phyloP scores from a whole-genome alignment of 768 basidiomycete species.

The Pleurotus eryngii region DNA sequence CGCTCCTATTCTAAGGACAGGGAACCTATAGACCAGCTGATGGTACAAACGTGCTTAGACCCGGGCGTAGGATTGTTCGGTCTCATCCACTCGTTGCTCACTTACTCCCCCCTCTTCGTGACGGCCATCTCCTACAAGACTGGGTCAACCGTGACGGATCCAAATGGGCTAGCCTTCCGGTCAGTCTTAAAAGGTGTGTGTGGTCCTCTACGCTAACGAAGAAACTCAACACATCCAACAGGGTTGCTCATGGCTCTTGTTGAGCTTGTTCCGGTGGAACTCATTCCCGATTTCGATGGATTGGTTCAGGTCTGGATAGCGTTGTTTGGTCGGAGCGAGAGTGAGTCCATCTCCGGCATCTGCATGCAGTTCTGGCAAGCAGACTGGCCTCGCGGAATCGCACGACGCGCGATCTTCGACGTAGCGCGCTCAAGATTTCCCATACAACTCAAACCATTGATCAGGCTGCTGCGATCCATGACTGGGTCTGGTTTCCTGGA shows the following conservation, averaged over 20 bases:
- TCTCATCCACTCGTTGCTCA: slow-evolving; percentile 55
- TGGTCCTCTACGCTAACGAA: background rate
- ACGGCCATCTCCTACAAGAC: slow-evolving; percentile 67
- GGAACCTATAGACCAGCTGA: slow-evolving; percentile 52
- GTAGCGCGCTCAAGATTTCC: slow-evolving; percentile 83
- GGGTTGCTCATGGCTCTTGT: slow-evolving; percentile 74
- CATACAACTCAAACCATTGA: slow-evolving; percentile 65
- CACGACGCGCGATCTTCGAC: slow-evolving; percentile 80
- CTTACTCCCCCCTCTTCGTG: slow-evolving; percentile 73
- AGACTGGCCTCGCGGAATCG: slow-evolving; percentile 64
- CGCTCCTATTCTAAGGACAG: slow-evolving; percentile 53
- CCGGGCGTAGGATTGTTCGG: slow-evolving; percentile 60
- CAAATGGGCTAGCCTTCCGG: slow-evolving; percentile 76
- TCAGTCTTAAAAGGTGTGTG: slow-evolving; percentile 79
- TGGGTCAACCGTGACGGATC: slow-evolving; percentile 66
- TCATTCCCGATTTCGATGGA: slow-evolving; percentile 70
- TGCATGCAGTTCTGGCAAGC: slow-evolving; percentile 81
- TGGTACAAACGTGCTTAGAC: slow-evolving; percentile 55
- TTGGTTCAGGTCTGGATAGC: slow-evolving; percentile 77
- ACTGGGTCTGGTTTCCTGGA: slow-evolving; percentile 75
- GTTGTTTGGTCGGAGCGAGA: slow-evolving; percentile 75
- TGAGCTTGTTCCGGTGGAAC: slow-evolving; percentile 72
- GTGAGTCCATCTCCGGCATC: slow-evolving; percentile 60
- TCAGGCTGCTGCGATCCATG: slow-evolving; percentile 74
- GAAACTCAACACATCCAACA: slow-evolving; percentile 23